Evolutionary conservation across 495 filamentous ascomycete genomes (phyloP).

Genomic region (Penicillium longicatenatum): DNA sequence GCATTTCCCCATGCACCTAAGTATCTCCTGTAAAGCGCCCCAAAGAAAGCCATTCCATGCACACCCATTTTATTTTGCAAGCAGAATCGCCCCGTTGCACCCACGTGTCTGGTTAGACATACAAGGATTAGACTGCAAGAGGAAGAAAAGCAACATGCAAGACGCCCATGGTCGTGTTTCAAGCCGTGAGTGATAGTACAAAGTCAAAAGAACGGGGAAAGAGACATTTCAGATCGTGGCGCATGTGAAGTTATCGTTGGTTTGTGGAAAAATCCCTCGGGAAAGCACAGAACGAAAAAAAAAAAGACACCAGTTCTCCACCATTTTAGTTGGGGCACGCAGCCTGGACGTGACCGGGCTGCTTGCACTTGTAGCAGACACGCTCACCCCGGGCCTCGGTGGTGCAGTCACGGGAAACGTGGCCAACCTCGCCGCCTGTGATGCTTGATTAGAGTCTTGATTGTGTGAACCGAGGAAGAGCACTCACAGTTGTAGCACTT

Average conservation of each 20-base stretch:
- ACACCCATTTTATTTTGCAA: slow-evolving; percentile 26
- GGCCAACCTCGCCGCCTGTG: slow-evolving; percentile 81
- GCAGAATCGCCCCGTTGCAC: slow-evolving; percentile 32
- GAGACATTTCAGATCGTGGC: slow-evolving; percentile 29
- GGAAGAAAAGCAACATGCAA: slow-evolving; percentile 16
- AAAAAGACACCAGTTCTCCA: slow-evolving; percentile 16
- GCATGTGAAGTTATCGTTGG: slow-evolving; percentile 21
- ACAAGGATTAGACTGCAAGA: slow-evolving; percentile 6
- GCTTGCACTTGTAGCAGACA: slow-evolving; percentile 99
- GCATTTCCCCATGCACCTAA: slow-evolving; percentile 28
- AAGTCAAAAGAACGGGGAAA: slow-evolving; percentile 24
- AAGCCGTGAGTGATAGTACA: slow-evolving; percentile 32
- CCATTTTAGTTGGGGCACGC: slow-evolving; percentile 67
- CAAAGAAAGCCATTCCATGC: slow-evolving; percentile 24
- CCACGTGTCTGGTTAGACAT: slow-evolving; percentile 18
- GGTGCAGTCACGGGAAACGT: slow-evolving; percentile 93
- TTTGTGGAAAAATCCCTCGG: slow-evolving; percentile 12
- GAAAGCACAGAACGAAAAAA: slow-evolving; percentile 14
- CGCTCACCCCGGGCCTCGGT: slow-evolving; percentile 87
- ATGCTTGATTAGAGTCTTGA: neutral
- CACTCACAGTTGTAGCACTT: slow-evolving; percentile 98
- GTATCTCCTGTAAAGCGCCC: slow-evolving; percentile 28
- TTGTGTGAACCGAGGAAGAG: neutral
- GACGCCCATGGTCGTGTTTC: slow-evolving; percentile 31
- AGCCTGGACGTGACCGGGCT: slow-evolving; percentile 93